phyloP scores from a whole-genome alignment of 116 monocot species.

The Trichopus zeylanicus region DNA sequence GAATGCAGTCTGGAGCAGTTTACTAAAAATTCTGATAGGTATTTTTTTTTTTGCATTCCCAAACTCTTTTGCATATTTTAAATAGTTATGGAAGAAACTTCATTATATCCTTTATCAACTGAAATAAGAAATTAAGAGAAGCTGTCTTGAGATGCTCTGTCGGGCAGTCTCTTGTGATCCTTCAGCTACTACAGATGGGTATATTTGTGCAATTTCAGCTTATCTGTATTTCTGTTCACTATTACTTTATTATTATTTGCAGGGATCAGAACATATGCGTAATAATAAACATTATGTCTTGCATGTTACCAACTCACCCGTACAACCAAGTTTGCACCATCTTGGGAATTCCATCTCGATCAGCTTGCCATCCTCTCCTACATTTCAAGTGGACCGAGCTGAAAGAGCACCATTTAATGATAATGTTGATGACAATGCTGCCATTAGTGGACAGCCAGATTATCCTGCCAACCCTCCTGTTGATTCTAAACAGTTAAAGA shows the following conservation, averaged over 20 bases:
- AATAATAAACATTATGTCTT: not conserved
- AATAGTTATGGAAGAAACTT: no score
- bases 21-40: no score
- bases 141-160: no score
- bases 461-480: not conserved
- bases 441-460: not conserved
- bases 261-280: slow-evolving; percentile 9
- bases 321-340: not conserved
- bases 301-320: not conserved
- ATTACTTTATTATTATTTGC: slow-evolving; percentile 1
- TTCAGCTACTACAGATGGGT: no score
- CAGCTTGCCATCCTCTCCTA: slow-evolving; percentile 20
- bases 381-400: not conserved
- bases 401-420: not conserved
- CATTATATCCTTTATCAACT: no score
- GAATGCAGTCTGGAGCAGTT: no score
- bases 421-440: not conserved
- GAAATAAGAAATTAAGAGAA: no score
- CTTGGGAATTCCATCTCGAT: slow-evolving; percentile 5
- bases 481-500: not conserved
- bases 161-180: no score
- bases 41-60: no score
- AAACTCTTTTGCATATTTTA: no score
- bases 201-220: no score
- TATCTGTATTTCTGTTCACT: not conserved